Evolutionary conservation across 23 red algal species (phyloP).

Genomic region (Agarophyton chilense): DNA sequence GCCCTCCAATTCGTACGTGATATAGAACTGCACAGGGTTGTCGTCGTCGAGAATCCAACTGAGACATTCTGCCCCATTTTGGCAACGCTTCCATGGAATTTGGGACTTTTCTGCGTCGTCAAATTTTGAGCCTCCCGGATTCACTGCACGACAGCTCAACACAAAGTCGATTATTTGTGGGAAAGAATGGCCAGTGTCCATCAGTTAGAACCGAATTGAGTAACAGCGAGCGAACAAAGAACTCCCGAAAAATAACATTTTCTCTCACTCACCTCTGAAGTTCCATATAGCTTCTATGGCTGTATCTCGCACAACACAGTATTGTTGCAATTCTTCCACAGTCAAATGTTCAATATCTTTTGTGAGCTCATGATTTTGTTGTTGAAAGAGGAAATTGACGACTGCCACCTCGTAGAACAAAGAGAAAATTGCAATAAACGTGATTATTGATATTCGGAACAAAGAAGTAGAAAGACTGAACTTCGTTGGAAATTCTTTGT

Average conservation of each 20-base stretch:
- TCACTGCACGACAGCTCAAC: background rate
- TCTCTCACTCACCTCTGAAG: conserved; percentile 4
- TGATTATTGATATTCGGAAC: conserved; percentile 19
- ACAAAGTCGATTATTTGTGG: background rate
- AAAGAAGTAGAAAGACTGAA: conserved; percentile 9
- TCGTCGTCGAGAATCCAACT: conserved; percentile 9
- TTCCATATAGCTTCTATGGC: conserved; percentile 35
- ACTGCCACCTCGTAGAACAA: conserved; percentile 53
- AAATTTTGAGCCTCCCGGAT: background rate
- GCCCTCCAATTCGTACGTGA: conserved; percentile 20
- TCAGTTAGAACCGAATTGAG: background rate
- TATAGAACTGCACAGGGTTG: conserved; percentile 30
- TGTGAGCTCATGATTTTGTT: conserved; percentile 1
- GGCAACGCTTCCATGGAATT: conserved; percentile 39
- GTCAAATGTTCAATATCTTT: conserved; percentile 22
- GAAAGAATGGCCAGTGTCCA: too few relatives aligned
- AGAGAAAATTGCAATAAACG: conserved; percentile 24
- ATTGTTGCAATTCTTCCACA: background rate
- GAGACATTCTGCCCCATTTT: background rate
- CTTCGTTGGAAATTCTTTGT: conserved; percentile 7
- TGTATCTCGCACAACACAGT: background rate
- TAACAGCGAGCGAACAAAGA: background rate
- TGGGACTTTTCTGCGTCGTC: background rate
- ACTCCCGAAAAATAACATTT: background rate
- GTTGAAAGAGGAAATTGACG: conserved; percentile 42